A percentile compares a stretch with the other conserved stretches of the same genome.
Conservation (phyloP, 2,329 filamentous ascomycete species). For the Lojkania enalia region DNA sequence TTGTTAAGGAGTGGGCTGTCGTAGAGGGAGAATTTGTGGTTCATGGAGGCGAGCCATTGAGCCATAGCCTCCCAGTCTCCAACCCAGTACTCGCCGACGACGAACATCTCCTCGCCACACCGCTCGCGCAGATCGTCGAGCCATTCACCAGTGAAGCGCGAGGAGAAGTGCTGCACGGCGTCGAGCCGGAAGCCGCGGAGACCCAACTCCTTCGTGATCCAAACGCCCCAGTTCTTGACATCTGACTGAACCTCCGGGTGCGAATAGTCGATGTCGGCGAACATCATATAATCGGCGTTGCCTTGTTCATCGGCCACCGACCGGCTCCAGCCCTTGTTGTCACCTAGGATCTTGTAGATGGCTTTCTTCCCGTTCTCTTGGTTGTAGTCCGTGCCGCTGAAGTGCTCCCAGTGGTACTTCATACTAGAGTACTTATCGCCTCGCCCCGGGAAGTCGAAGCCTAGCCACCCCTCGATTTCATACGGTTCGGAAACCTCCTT, state of each 20-base stretch:
- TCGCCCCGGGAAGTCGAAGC: constrained; percentile 67
- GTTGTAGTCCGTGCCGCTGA: constrained; percentile 70
- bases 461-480: constrained; percentile 70
- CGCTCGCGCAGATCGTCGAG: constrained; percentile 56
- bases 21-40: constrained; percentile 60
- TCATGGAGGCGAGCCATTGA: constrained; percentile 61
- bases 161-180: constrained; percentile 72
- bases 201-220: constrained; percentile 64
- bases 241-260: constrained; percentile 64
- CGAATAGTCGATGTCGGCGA: constrained; percentile 68
- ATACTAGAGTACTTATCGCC: constrained; percentile 61
- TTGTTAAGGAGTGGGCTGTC: constrained; percentile 71
- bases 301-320: constrained; percentile 66
- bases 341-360: constrained; percentile 67
- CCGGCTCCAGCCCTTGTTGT: constrained; percentile 65
- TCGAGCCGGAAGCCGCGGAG: constrained; percentile 71
- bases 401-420: constrained; percentile 70
- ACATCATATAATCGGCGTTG: constrained; percentile 58
- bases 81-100: constrained; percentile 73
- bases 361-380: constrained; percentile 59
- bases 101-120: constrained; percentile 60
- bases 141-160: constrained; percentile 68
- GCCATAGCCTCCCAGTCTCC: constrained; percentile 60
- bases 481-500: constrained; percentile 58
- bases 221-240: constrained; percentile 66